These are phyloP conservation scores for Wickerhamomyces silvicola DNA, from an alignment of 805 yeast species.

Conservation along the genomic window DNA sequence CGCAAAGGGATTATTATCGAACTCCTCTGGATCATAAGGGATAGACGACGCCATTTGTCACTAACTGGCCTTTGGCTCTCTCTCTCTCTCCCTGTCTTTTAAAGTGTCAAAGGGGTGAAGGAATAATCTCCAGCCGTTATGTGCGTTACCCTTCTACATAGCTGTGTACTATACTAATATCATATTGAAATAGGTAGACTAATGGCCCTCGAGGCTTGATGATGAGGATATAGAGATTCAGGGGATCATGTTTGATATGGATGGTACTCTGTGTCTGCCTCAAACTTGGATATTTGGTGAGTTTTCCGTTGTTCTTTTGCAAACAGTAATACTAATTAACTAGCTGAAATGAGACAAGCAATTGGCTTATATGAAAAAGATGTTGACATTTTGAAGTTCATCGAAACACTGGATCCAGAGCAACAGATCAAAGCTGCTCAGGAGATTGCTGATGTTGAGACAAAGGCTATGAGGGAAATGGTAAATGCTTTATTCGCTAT, in stretches of 20 bases:
- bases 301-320: too few relatives aligned
- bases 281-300: conserved; percentile 48
- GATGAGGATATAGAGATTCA: conserved; percentile 26
- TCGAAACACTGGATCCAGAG: conserved; percentile 35
- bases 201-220: neutral
- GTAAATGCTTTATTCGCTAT: conserved; percentile 21
- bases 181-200: too few relatives aligned
- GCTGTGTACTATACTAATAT: too few relatives aligned
- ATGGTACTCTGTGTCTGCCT: conserved; percentile 66
- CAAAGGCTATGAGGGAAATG: conserved; percentile 57
- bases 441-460: conserved; percentile 46
- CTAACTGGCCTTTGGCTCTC: too few relatives aligned
- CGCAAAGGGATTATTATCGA: conserved; percentile 58
- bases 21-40: conserved; percentile 48
- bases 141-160: too few relatives aligned
- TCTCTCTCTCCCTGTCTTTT: too few relatives aligned
- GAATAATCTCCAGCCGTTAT: too few relatives aligned
- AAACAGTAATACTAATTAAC: neutral
- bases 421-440: conserved; percentile 38
- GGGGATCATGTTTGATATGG: conserved; percentile 73
- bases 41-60: conserved; percentile 38
- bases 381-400: conserved; percentile 47
- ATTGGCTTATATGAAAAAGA: conserved; percentile 39
- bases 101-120: conserved; percentile 4
- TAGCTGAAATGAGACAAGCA: conserved; percentile 53